Evolutionary conservation across 75 land plant species (phyloP), one percentile per base, ranked within the genome.

Genomic region (Sequoia sempervirens): DNA sequence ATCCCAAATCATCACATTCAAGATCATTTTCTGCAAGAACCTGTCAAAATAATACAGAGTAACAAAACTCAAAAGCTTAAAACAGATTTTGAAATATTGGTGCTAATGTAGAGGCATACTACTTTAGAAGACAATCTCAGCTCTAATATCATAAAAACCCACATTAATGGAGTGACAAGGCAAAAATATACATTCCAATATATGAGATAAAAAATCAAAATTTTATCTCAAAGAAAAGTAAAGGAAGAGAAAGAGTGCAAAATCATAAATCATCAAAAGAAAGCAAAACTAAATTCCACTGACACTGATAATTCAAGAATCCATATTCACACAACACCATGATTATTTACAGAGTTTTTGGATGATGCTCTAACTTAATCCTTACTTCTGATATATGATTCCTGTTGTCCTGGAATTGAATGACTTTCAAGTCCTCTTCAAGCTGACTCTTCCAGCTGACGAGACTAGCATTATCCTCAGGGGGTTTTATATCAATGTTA

Each of bases 1-100:
- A 88, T 37, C 26, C 82, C 41, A 88, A 47, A 78, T 88, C 89
- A 75, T 88, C 87, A 80, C 89, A 88, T 11, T 86, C 89, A 20
- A 88, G 68, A 82, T 88, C 88, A 83, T 88, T 88, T 46, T 78
- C 87, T 53, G 80, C 70, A 28, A 88, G 81, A 43, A 87, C 84
- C 88, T 87, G 84, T n/a, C 36, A 50, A 50, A 78, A 43, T 38
- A 36, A 12, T 37, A 46, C 32, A 37, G 43, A 41, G 47, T 15
- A 47, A 41, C 18, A 80, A 75, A 32, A 46, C 30, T 32, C 81
- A 84, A 50, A 37, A 58, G 69, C 36, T 81, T 37, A 8, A 50
- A 50, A 50, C 52, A 2, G 52, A 10, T 50, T 50, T 50, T 50
- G 52, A 11, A 50, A 12, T 11, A 2, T 32, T 5, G 30, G 23